Evolutionary conservation across 192 early-diverging fungal species (phyloP).

Genomic region (Thamnidium elegans): DNA sequence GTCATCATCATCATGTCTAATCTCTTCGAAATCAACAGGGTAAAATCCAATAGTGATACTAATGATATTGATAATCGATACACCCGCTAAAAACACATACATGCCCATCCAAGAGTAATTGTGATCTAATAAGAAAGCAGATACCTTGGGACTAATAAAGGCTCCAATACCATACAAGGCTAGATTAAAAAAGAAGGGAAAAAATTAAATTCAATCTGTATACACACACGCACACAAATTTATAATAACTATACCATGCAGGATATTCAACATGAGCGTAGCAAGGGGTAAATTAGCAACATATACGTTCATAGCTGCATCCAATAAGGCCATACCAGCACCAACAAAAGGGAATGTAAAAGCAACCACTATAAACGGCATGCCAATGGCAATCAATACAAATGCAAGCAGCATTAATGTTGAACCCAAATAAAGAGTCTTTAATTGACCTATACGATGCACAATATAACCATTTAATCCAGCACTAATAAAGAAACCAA

Average conservation of each 20-base stretch:
- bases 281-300: slow-evolving; percentile 29
- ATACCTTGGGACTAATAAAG: slow-evolving; percentile 31
- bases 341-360: slow-evolving; percentile 27
- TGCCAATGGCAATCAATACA: slow-evolving; percentile 17
- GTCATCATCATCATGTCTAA: slow-evolving; percentile 9
- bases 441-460: slow-evolving; percentile 14
- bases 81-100: slow-evolving; percentile 29
- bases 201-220: not conserved
- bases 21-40: slow-evolving; percentile 1
- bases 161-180: slow-evolving; percentile 37
- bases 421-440: slow-evolving; percentile 15
- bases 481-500: slow-evolving; percentile 29
- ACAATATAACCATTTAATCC: slow-evolving; percentile 30
- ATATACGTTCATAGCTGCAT: slow-evolving; percentile 36
- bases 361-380: slow-evolving; percentile 29
- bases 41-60: slow-evolving; percentile 23
- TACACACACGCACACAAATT: not conserved
- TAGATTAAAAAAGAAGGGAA: not conserved
- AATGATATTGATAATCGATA: slow-evolving; percentile 20
- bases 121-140: slow-evolving; percentile 18
- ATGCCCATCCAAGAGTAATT: slow-evolving; percentile 28
- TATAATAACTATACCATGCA: slow-evolving; percentile 29
- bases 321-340: slow-evolving; percentile 25
- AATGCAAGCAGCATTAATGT: slow-evolving; percentile 9
- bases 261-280: slow-evolving; percentile 32